These are phyloP conservation scores for Leptodontidium sp. DNA, from an alignment of 2,329 filamentous ascomycete species.

Conservation along the genomic window DNA sequence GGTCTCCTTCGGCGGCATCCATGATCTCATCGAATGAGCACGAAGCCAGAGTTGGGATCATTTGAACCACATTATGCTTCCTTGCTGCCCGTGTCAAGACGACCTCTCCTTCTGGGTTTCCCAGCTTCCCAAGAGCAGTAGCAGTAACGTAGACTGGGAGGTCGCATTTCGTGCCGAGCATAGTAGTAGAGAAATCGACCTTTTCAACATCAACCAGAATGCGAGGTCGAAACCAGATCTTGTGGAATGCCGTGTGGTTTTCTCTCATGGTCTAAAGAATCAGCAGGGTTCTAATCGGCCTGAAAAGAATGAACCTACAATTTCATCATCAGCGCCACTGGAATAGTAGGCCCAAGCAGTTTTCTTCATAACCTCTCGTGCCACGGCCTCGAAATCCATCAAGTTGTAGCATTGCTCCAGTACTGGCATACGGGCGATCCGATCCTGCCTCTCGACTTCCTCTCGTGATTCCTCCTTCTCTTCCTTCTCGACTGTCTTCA, in stretches of 20 bases:
- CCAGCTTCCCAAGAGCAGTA: constrained; percentile 93
- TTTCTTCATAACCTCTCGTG: constrained; percentile 91
- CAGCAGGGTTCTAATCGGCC: constrained; percentile 27
- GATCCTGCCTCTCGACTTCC: constrained; percentile 77
- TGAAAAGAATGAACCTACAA: constrained; percentile 59
- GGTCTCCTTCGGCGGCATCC: constrained; percentile 79
- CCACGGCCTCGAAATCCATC: constrained; percentile 95
- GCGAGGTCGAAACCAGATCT: constrained; percentile 94
- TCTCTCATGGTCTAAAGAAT: constrained; percentile 81
- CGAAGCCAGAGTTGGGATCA: constrained; percentile 97
- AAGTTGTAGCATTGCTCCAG: constrained; percentile 92
- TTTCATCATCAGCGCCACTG: constrained; percentile 88
- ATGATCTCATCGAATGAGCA: constrained; percentile 98
- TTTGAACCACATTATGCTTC: constrained; percentile 92
- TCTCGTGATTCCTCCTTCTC: constrained; percentile 73
- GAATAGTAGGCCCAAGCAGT: constrained; percentile 98
- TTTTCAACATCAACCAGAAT: constrained; percentile 89
- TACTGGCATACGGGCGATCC: constrained; percentile 77
- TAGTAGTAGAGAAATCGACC: constrained; percentile 87
- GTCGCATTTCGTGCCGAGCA: constrained; percentile 86
- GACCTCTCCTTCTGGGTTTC: constrained; percentile 92
- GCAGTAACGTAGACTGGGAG: constrained; percentile 97
- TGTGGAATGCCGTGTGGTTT: constrained; percentile 95
- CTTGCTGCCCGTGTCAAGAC: constrained; percentile 84
- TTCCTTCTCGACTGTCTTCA: constrained; percentile 76